A percentile compares a stretch with the other conserved stretches of the same genome.
These are phyloP conservation scores for Laguncularia racemosa DNA, from an alignment of 345 rosid species.

Conservation along the genomic window DNA sequence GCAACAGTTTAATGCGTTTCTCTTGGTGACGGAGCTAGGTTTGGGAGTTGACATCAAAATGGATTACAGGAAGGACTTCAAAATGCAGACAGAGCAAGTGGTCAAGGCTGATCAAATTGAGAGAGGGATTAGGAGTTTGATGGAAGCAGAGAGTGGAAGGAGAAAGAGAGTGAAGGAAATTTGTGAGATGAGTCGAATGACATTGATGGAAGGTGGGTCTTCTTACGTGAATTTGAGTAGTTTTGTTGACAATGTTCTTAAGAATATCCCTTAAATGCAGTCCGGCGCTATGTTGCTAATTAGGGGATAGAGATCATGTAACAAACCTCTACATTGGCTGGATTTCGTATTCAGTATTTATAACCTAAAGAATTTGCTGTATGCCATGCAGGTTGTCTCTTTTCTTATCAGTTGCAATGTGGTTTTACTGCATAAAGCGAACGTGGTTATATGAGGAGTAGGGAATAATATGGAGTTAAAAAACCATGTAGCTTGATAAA, in stretches of 20 bases:
- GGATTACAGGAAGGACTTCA: slow-evolving; percentile 1
- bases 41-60: slow-evolving; percentile 7
- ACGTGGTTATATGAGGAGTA: too few relatives aligned
- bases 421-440: too few relatives aligned
- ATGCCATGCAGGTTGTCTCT: too few relatives aligned
- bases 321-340: too few relatives aligned
- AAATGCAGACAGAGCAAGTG: not conserved
- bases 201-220: slow-evolving; percentile 12
- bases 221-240: slow-evolving; percentile 1
- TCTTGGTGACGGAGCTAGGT: slow-evolving; percentile 12
- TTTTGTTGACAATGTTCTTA: not conserved
- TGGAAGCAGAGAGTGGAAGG: slow-evolving; percentile 5
- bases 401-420: too few relatives aligned
- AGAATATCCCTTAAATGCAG: too few relatives aligned
- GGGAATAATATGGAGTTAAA: too few relatives aligned
- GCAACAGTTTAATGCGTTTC: slow-evolving; percentile 21
- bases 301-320: too few relatives aligned
- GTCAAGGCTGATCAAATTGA: slow-evolving; percentile 6
- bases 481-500: too few relatives aligned
- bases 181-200: slow-evolving; percentile 2
- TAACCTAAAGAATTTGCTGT: too few relatives aligned
- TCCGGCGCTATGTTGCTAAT: too few relatives aligned
- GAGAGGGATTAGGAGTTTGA: slow-evolving; percentile 8
- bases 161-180: slow-evolving; percentile 15
- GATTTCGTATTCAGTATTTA: too few relatives aligned